Percentiles rank a stretch among this genome's conserved stretches.
These are phyloP conservation scores for Pochonia chlamydosporia DNA, from an alignment of 2,329 filamentous ascomycete species.

Conservation along the genomic window DNA sequence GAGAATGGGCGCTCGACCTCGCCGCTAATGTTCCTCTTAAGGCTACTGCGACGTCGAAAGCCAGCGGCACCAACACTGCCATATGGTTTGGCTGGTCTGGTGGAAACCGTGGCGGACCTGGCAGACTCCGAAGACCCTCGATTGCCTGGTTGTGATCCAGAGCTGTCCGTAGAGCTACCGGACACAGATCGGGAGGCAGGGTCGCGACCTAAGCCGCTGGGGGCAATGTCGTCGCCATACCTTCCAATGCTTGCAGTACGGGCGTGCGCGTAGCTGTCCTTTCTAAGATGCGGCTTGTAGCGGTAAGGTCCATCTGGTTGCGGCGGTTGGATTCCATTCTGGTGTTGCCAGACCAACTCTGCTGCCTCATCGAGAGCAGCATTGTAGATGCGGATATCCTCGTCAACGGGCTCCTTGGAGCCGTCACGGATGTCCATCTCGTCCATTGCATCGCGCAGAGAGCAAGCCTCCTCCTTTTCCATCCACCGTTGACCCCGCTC, in stretches of 20 bases:
- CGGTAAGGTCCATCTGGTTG: conserved; percentile 56
- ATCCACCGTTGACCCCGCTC: conserved; percentile 72
- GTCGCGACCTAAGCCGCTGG: conserved; percentile 39
- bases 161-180: conserved; percentile 45
- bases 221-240: conserved; percentile 34
- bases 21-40: conserved; percentile 65
- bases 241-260: conserved; percentile 54
- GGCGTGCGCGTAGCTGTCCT: conserved; percentile 65
- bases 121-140: conserved; percentile 20
- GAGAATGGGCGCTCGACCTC: conserved; percentile 63
- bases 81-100: conserved; percentile 32
- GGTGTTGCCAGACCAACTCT: conserved; percentile 72
- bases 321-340: conserved; percentile 45
- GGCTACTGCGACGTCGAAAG: conserved; percentile 55
- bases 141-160: conserved; percentile 29
- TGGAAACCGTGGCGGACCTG: conserved; percentile 11
- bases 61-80: conserved; percentile 31
- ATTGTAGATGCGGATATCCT: conserved; percentile 60
- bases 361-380: conserved; percentile 72
- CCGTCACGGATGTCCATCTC: conserved; percentile 57
- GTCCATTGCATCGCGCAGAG: conserved; percentile 66
- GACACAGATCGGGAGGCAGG: conserved; percentile 41
- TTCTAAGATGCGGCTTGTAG: conserved; percentile 64
- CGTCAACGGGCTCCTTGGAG: conserved; percentile 26
- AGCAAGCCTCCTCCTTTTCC: conserved; percentile 71